Base-by-base conservation (phyloP, 768 basidiomycete genomes). In the Tricholoma furcatifolium region DNA sequence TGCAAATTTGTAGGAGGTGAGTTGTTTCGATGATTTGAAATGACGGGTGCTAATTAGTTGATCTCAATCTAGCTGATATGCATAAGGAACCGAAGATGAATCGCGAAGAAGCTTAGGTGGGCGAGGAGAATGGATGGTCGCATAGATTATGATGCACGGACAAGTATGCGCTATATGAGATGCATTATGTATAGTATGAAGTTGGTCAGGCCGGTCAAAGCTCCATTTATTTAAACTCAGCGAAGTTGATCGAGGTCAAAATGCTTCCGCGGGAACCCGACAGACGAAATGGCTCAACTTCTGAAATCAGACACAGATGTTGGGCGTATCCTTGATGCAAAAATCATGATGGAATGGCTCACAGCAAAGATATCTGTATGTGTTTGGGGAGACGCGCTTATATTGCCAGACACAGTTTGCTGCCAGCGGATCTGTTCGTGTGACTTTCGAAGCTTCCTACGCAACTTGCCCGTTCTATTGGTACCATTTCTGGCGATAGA, bases 1-100 rank as follows among this genome's bases (percentile, higher is more conserved):
- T 87, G 85, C 66, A 85, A 81, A 64, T 87, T 87, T 66, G 65
- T 71, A 56, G 84, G 80, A 65, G 72, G 85, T 86, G 55, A 55
- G 73, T 72, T 17, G 27, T 43, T 23, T 34, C 51, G 32, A 40
- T 51, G 47, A 21, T 23, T 12, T 20, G n/a, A n/a, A 43, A 43
- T 18, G 44, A 40, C 32, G 20, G 31, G 21, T 53, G 47, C 20
- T 42, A 47, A 44, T 57, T 56, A 51, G 57, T 61, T 58, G 44
- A 64, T 59, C 43, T 61, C 45, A 53, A 43, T 45, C 49, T 60
- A 75, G 72, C 51, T 62, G 70, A 74, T 58, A 74, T 75, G 75
- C 74, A 76, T 61, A 71, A 67, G 58, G 72, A 69, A 55, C 62
- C 63, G 54, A 68, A 67, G 58, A 47, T 52, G 35, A 38, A 60